Evolutionary conservation across 805 yeast species (phyloP), one percentile per base, ranked within the genome.

Genomic region (Hanseniaspora hatyaiensis): DNA sequence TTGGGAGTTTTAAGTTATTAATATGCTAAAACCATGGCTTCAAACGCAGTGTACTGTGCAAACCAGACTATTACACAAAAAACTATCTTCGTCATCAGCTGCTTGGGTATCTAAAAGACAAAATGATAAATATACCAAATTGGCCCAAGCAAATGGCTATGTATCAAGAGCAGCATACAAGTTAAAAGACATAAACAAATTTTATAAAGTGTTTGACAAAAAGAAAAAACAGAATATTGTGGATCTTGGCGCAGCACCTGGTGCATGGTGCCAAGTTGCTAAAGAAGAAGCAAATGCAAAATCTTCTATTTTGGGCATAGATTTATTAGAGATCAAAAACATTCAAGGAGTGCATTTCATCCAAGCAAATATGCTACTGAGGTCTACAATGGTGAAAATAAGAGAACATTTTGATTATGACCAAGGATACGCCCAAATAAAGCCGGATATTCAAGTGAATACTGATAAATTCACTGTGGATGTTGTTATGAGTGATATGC

Each of bases 241-340:
- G 4, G 98, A 92, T 65, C 65, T 92, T 39, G 95, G 96, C 0
- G 87, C 78, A 61, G 94, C 95, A 0, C 96, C 96, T 0, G 96
- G 96, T 0, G 87, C 95, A 3, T 86, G 96, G 96, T 75, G 89
- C 8, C 95, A 86, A 59, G 88, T 85, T 1, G 88, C 89, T 0
- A 64, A 73, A 8, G 74, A 74, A 46, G 61, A 73, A 48, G 70
- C 77, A 1, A 57, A 61, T 16, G 70, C 71, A 1, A 58, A 65
- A 1, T 80, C 86, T 0, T 65, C 70, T 18, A 75, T 86, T 3
- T 59, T 86, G 11, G 96, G 96, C 4, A 83, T 87, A 9, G 96
- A 92, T 63, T 69, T 92, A 29, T 68, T 89, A 18, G 81, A 84
- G 6, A 74, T 79, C 45, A 70, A 72, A 15, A 96, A 96, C 0